phyloP scores from a whole-genome alignment of 2,329 filamentous ascomycete species.

The Thielaviopsis ethacetica region DNA sequence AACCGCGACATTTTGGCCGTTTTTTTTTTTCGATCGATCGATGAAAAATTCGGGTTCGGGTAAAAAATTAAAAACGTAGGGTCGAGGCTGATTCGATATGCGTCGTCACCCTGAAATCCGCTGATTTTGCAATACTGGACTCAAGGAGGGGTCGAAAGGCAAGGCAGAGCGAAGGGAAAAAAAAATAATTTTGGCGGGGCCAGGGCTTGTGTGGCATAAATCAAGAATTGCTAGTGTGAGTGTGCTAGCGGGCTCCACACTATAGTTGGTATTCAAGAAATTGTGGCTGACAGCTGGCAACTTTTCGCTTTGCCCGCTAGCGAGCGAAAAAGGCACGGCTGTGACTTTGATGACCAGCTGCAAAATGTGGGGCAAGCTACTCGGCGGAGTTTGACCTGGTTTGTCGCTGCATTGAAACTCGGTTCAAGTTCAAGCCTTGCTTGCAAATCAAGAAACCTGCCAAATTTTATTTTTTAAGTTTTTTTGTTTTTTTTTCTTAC shows the following conservation, averaged over 20 bases:
- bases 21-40: not conserved
- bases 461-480: not conserved
- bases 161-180: conserved; percentile 6
- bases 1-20: conserved; percentile 66
- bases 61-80: conserved; percentile 7
- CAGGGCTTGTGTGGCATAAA: conserved; percentile 13
- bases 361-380: not conserved
- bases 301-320: not conserved
- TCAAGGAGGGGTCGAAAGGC: conserved; percentile 12
- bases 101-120: conserved; percentile 10
- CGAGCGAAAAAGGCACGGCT: not conserved
- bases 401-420: not conserved
- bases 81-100: conserved; percentile 10
- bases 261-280: not conserved
- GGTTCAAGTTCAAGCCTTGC: conserved; percentile 4
- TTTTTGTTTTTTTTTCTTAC: not conserved
- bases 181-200: conserved; percentile 12
- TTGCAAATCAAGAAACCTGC: conserved; percentile 5
- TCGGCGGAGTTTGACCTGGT: not conserved
- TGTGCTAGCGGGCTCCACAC: conserved; percentile 1
- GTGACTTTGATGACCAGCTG: not conserved
- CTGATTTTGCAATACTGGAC: conserved; percentile 8
- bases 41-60: not conserved
- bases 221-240: conserved; percentile 4
- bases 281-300: conserved; percentile 1